Conservation (phyloP, 1,284 basidiomycete genomes). For the Irpex sp. region DNA sequence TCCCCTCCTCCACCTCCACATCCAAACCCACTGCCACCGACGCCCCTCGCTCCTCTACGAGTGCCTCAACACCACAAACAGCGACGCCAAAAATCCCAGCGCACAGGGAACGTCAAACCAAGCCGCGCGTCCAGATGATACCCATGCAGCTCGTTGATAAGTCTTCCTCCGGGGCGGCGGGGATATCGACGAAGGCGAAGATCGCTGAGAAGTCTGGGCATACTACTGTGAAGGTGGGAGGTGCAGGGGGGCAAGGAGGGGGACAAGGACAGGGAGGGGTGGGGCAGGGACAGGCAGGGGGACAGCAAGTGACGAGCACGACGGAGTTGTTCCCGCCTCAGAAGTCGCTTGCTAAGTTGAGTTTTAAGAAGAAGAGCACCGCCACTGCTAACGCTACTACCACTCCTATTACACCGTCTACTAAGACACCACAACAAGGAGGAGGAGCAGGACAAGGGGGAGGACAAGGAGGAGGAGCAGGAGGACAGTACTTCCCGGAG, state of each 20-base stretch:
- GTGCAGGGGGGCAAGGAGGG: too few species aligned
- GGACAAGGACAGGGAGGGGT: too few species aligned
- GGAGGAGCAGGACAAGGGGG: too few species aligned
- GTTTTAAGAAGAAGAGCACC: slow-evolving; percentile 38
- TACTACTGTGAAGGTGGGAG: neutral
- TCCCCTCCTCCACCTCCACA: neutral
- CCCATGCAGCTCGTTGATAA: slow-evolving; percentile 12
- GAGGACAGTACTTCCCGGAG: neutral
- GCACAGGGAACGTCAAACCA: slow-evolving; percentile 8
- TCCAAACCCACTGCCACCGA: too few species aligned
- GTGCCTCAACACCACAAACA: too few species aligned
- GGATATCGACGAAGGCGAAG: slow-evolving; percentile 20
- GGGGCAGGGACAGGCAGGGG: too few species aligned
- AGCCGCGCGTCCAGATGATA: slow-evolving; percentile 18
- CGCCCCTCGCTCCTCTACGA: too few species aligned
- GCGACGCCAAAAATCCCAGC: neutral
- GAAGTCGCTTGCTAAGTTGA: slow-evolving; percentile 27
- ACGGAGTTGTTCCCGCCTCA: slow-evolving; percentile 24
- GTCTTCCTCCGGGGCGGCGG: slow-evolving; percentile 4
- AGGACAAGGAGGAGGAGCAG: too few species aligned
- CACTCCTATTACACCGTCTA: too few species aligned
- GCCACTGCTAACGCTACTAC: too few species aligned
- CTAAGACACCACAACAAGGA: too few species aligned
- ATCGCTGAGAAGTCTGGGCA: slow-evolving; percentile 13
- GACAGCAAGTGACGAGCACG: slow-evolving; percentile 13